A percentile compares a stretch with the other conserved stretches of the same genome.
Evolutionary conservation across 148 eudicot species (phyloP).

Genomic region (Rheum nobile): DNA sequence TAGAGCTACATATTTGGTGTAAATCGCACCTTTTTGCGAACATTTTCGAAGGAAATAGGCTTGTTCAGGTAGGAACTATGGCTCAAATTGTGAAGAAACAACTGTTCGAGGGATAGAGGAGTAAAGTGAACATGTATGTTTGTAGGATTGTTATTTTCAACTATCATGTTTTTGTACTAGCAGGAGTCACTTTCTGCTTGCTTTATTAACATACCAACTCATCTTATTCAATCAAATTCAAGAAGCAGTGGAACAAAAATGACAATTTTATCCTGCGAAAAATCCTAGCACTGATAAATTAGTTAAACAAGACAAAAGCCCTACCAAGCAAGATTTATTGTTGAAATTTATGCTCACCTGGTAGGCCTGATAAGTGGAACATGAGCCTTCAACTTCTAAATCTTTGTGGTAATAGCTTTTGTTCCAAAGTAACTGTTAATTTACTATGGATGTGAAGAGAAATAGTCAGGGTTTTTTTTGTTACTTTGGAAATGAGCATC

Average conservation of each 20-base stretch:
- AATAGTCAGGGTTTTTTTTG: not conserved
- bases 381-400: not conserved
- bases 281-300: not conserved
- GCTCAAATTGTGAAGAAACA: not conserved
- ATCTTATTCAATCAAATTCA: slow-evolving; percentile 1
- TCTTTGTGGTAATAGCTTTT: not conserved
- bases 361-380: not conserved
- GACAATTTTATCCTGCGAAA: not conserved
- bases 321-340: not conserved
- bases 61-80: not conserved
- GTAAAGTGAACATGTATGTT: not conserved
- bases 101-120: not conserved
- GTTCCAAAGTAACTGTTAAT: not conserved
- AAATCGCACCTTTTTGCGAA: not conserved
- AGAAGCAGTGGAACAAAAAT: not conserved
- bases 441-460: not conserved
- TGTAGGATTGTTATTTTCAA: not conserved
- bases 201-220: not conserved
- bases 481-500: not conserved
- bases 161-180: not conserved
- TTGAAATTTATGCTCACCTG: not conserved
- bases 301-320: not conserved
- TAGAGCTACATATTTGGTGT: not conserved
- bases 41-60: not conserved
- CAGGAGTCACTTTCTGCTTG: not conserved